These are phyloP conservation scores for Orbilia javanica DNA, from an alignment of 2,329 filamentous ascomycete species.

Conservation along the genomic window DNA sequence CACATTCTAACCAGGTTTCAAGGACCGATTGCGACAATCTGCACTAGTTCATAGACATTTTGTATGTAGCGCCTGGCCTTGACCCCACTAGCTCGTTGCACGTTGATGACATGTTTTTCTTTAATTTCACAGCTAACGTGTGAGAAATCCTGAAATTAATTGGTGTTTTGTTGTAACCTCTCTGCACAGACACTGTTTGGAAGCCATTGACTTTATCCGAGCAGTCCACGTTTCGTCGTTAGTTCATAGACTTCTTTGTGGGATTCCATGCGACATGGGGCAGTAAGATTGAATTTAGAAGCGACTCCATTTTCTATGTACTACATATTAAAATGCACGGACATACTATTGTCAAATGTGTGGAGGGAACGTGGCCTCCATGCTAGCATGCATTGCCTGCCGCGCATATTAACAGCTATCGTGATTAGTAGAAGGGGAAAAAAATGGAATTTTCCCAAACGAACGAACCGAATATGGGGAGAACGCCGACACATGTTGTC, in stretches of 20 bases:
- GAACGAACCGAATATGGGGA: conserved; percentile 31
- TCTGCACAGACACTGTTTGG: conserved; percentile 47
- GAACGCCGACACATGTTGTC: conserved; percentile 32
- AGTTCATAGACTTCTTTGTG: conserved; percentile 42
- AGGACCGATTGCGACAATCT: conserved; percentile 27
- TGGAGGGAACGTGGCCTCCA: conserved; percentile 53
- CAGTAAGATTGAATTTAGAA: conserved; percentile 31
- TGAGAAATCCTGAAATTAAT: conserved; percentile 21
- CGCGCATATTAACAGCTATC: conserved; percentile 39
- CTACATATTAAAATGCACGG: conserved; percentile 57
- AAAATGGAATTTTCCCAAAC: conserved; percentile 32
- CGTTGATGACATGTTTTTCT: conserved; percentile 30
- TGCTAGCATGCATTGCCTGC: conserved; percentile 35
- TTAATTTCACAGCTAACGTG: conserved; percentile 35
- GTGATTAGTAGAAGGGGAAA: conserved; percentile 5
- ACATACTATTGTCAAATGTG: conserved; percentile 25
- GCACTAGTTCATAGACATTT: neutral
- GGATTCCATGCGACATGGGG: conserved; percentile 51
- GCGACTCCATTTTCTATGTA: conserved; percentile 31
- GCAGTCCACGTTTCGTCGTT: conserved; percentile 52
- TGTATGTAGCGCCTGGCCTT: conserved; percentile 29
- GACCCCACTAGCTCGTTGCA: conserved; percentile 32
- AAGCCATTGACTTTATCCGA: conserved; percentile 52
- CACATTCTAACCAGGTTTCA: conserved; percentile 6
- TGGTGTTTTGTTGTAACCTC: conserved; percentile 25